These are phyloP conservation scores for Podospora australis DNA, from an alignment of 495 filamentous ascomycete genomes.

Conservation along the genomic window DNA sequence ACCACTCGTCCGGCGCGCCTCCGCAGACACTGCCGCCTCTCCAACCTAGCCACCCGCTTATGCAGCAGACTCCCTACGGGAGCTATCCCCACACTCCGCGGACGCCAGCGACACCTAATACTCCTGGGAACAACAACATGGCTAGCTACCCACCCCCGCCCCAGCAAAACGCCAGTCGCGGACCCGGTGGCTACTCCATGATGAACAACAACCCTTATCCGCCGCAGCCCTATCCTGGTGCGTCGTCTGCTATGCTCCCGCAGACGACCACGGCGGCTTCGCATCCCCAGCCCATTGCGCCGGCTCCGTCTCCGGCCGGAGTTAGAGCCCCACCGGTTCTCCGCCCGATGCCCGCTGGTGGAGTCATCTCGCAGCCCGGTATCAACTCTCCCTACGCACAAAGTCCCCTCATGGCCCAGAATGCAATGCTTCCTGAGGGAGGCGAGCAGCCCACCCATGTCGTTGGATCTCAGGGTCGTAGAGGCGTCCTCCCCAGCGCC, in stretches of 20 bases:
- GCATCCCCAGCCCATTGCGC: slow-evolving; percentile 67
- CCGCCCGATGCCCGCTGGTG: slow-evolving; percentile 58
- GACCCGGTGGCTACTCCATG: slow-evolving; percentile 40
- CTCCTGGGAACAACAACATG: slow-evolving; percentile 57
- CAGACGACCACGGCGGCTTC: slow-evolving; percentile 58
- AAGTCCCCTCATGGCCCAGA: slow-evolving; percentile 38
- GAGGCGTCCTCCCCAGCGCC: slow-evolving; percentile 85
- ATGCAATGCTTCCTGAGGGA: slow-evolving; percentile 39
- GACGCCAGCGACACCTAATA: slow-evolving; percentile 53
- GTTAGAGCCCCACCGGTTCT: slow-evolving; percentile 47
- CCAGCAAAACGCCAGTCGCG: slow-evolving; percentile 48
- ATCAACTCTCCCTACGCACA: slow-evolving; percentile 46
- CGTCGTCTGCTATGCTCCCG: slow-evolving; percentile 57
- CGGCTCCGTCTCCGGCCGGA: slow-evolving; percentile 57
- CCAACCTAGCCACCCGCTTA: slow-evolving; percentile 57
- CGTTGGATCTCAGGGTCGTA: slow-evolving; percentile 83
- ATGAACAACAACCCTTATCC: slow-evolving; percentile 45
- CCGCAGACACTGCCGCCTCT: slow-evolving; percentile 67
- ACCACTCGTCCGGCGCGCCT: slow-evolving; percentile 46
- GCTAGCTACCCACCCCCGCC: slow-evolving; percentile 55
- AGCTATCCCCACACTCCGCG: slow-evolving; percentile 60
- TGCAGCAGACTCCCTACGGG: slow-evolving; percentile 49
- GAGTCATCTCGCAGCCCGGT: slow-evolving; percentile 45
- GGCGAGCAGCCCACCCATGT: slow-evolving; percentile 72
- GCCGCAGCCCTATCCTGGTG: slow-evolving; percentile 48